These are phyloP conservation scores for Theileria sp. DNA, from an alignment of 169 alveolate genomes.

Conservation along the genomic window DNA sequence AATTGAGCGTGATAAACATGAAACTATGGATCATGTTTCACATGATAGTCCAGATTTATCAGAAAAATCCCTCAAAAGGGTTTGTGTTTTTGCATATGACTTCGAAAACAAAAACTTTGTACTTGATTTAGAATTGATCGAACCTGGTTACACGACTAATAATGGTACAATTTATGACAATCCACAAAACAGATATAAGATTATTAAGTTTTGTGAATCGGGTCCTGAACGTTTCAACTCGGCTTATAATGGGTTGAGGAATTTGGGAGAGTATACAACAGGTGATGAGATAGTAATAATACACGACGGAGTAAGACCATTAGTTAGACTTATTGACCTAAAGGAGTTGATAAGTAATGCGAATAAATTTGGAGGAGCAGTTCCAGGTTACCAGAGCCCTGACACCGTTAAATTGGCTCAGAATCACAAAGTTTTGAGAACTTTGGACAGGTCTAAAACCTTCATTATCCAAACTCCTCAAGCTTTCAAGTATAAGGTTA, in stretches of 20 bases:
- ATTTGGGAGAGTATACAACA: slow-evolving; percentile 14
- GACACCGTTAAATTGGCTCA: slow-evolving; percentile 55
- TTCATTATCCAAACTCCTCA: slow-evolving; percentile 63
- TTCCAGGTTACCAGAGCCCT: slow-evolving; percentile 32
- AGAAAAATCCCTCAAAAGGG: not conserved
- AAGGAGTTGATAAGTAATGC: slow-evolving; percentile 18
- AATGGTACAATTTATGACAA: not conserved
- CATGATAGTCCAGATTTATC: not conserved
- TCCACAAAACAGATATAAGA: slow-evolving; percentile 12
- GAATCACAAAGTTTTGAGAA: not conserved
- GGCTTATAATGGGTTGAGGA: slow-evolving; percentile 47
- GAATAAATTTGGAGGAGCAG: slow-evolving; percentile 19
- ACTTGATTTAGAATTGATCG: slow-evolving; percentile 1
- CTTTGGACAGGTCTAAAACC: slow-evolving; percentile 39
- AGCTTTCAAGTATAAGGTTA: slow-evolving; percentile 30
- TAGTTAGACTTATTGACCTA: slow-evolving; percentile 28
- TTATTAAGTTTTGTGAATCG: slow-evolving; percentile 28
- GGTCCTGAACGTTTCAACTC: slow-evolving; percentile 34
- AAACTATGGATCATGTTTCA: not conserved
- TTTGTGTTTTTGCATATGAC: not conserved
- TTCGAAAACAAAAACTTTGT: not conserved
- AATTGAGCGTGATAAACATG: not conserved
- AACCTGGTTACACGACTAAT: not conserved
- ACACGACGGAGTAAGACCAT: slow-evolving; percentile 62
- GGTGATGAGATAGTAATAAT: slow-evolving; percentile 43